Evolutionary conservation across 352 stramenopile genomes (phyloP).

Genomic region (Phytophthora fragariaefolia): DNA sequence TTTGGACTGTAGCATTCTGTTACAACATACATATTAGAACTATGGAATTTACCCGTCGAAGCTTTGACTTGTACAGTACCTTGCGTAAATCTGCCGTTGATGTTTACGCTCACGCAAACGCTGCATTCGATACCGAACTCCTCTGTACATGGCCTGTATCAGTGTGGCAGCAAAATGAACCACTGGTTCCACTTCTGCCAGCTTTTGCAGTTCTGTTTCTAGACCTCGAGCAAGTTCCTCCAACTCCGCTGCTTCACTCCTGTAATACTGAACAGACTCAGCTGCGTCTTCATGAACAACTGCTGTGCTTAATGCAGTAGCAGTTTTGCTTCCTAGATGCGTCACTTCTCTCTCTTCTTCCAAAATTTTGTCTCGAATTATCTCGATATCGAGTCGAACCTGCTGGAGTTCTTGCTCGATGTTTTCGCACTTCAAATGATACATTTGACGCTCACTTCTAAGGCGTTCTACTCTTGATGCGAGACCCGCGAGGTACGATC

Average conservation of each 20-base stretch:
- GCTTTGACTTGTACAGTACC: constrained; percentile 8
- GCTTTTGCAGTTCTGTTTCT: constrained; percentile 7
- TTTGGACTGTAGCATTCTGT: constrained; percentile 40
- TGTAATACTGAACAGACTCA: constrained; percentile 44
- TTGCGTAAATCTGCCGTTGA: constrained; percentile 15
- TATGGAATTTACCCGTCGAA: not conserved
- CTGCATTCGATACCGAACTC: constrained; percentile 16
- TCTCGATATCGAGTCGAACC: constrained; percentile 26
- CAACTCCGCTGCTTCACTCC: constrained; percentile 38
- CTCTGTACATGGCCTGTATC: constrained; percentile 45
- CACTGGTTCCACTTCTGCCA: constrained; percentile 32
- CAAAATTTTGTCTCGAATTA: constrained; percentile 13
- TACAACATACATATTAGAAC: not conserved
- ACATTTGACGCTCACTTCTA: constrained; percentile 23
- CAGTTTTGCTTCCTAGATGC: constrained; percentile 29
- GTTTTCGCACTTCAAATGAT: constrained; percentile 29
- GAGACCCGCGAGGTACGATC: constrained; percentile 14
- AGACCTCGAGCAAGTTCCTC: constrained; percentile 10
- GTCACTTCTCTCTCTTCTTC: constrained; percentile 25
- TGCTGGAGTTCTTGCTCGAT: constrained; percentile 24
- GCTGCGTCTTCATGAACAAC: constrained; percentile 41
- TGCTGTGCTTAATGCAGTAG: constrained; percentile 35
- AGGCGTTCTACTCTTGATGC: constrained; percentile 37
- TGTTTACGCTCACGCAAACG: constrained; percentile 9
- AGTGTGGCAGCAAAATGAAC: constrained; percentile 34